These are phyloP conservation scores for Pseudomonodictys pantanalensis DNA, from an alignment of 495 filamentous ascomycete genomes.

Conservation along the genomic window DNA sequence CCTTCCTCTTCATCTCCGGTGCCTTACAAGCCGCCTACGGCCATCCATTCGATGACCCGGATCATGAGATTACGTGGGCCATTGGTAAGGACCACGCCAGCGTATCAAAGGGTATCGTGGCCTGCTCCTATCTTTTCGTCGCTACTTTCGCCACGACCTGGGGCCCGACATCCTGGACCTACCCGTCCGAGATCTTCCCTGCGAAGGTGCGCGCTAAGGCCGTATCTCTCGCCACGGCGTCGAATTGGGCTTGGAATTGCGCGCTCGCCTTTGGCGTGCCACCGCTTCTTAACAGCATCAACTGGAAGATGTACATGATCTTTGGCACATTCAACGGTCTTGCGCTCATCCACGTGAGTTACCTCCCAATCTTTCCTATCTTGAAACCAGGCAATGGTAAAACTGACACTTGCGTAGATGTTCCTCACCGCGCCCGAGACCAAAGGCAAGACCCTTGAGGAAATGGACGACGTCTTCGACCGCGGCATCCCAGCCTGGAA, in stretches of 20 bases:
- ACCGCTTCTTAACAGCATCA: conserved; percentile 51
- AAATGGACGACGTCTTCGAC: conserved; percentile 43
- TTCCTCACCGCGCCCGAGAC: conserved; percentile 58
- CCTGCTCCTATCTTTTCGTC: conserved; percentile 65
- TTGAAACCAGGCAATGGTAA: background rate
- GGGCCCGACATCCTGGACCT: conserved; percentile 60
- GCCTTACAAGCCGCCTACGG: conserved; percentile 35
- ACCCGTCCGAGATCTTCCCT: conserved; percentile 66
- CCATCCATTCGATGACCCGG: conserved; percentile 17
- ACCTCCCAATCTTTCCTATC: background rate
- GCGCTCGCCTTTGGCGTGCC: conserved; percentile 52
- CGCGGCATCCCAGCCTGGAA: conserved; percentile 38
- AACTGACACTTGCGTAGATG: conserved; percentile 37
- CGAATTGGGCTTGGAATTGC: conserved; percentile 59
- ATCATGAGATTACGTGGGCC: conserved; percentile 32
- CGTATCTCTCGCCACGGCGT: conserved; percentile 61
- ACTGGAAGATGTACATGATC: conserved; percentile 56
- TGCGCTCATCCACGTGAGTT: conserved; percentile 52
- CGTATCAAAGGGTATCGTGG: conserved; percentile 54
- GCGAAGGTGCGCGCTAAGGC: conserved; percentile 65
- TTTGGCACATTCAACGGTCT: conserved; percentile 51
- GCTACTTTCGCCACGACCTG: conserved; percentile 60
- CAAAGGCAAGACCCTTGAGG: conserved; percentile 47
- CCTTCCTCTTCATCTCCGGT: conserved; percentile 35
- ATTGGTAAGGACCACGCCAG: conserved; percentile 15